Evolutionary conservation across 2,329 filamentous ascomycete species (phyloP).

Genomic region (Teratosphaeria zuluensis): DNA sequence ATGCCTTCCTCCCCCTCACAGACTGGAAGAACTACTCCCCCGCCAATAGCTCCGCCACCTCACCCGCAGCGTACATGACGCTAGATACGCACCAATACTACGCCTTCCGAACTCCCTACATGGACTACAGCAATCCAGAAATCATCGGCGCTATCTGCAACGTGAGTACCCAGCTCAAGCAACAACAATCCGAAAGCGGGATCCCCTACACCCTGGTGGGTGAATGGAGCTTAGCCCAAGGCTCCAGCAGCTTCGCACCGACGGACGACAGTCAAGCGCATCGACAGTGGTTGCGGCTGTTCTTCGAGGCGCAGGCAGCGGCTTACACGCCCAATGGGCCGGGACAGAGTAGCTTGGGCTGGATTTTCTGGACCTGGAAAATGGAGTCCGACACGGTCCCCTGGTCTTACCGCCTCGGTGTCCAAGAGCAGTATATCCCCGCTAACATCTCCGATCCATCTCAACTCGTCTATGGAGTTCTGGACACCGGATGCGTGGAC

Average conservation of each 20-base stretch:
- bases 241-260: conserved; percentile 4
- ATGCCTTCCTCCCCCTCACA: conserved; percentile 9
- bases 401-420: conserved; percentile 13
- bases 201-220: conserved; percentile 11
- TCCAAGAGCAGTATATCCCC: conserved; percentile 13
- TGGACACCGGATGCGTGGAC: background rate
- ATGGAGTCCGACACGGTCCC: conserved; percentile 16
- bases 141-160: conserved; percentile 11
- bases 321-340: conserved; percentile 8
- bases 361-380: conserved; percentile 16
- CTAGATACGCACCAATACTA: conserved; percentile 18
- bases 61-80: background rate
- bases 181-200: conserved; percentile 2
- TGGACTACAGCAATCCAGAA: conserved; percentile 5
- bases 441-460: conserved; percentile 7
- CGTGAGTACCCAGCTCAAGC: conserved; percentile 4
- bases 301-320: conserved; percentile 14
- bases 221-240: conserved; percentile 15
- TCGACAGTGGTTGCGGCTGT: conserved; percentile 13
- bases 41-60: background rate
- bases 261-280: conserved; percentile 3
- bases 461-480: background rate
- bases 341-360: conserved; percentile 9
- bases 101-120: conserved; percentile 10
- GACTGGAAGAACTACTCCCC: conserved; percentile 14